Evolutionary conservation across 805 yeast species (phyloP).

Genomic region (Candida yuanshanica): DNA sequence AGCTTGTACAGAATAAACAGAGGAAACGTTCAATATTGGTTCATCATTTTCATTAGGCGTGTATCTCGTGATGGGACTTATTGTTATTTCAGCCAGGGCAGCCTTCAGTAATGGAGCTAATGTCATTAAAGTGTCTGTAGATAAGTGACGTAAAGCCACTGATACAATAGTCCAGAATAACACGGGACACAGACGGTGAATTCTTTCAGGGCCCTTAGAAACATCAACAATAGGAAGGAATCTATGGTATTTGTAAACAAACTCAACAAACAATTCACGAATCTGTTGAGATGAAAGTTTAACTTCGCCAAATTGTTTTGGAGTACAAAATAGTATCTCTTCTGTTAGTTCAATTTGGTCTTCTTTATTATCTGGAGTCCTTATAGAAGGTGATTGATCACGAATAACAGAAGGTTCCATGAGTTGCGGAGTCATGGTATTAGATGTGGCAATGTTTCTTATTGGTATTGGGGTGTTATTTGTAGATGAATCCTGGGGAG

Average conservation of each 20-base stretch:
- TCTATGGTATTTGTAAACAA: slow-evolving; percentile 73
- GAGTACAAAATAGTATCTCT: slow-evolving; percentile 45
- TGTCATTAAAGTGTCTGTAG: slow-evolving; percentile 40
- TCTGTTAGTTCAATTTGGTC: slow-evolving; percentile 24
- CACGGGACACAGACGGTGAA: slow-evolving; percentile 77
- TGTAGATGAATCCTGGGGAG: background rate
- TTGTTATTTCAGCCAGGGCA: slow-evolving; percentile 79
- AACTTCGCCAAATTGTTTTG: slow-evolving; percentile 69
- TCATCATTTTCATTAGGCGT: slow-evolving; percentile 74
- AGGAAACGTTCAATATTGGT: slow-evolving; percentile 80
- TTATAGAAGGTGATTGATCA: slow-evolving; percentile 10
- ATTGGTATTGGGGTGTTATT: background rate
- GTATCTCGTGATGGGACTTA: slow-evolving; percentile 83
- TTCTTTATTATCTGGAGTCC: slow-evolving; percentile 7
- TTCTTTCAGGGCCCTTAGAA: slow-evolving; percentile 70
- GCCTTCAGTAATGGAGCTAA: slow-evolving; percentile 69
- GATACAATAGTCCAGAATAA: slow-evolving; percentile 92
- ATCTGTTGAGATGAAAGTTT: slow-evolving; percentile 58
- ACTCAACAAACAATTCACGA: slow-evolving; percentile 58
- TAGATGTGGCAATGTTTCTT: background rate
- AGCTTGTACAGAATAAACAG: slow-evolving; percentile 93
- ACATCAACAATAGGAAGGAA: slow-evolving; percentile 86
- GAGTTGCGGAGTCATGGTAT: background rate
- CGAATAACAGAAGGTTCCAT: slow-evolving; percentile 22
- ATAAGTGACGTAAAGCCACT: slow-evolving; percentile 68